Percentiles rank a stretch among this genome's conserved stretches.
These are phyloP conservation scores for Chaetomium strumarium DNA, from an alignment of 2,329 filamentous ascomycete genomes.

Conservation along the genomic window DNA sequence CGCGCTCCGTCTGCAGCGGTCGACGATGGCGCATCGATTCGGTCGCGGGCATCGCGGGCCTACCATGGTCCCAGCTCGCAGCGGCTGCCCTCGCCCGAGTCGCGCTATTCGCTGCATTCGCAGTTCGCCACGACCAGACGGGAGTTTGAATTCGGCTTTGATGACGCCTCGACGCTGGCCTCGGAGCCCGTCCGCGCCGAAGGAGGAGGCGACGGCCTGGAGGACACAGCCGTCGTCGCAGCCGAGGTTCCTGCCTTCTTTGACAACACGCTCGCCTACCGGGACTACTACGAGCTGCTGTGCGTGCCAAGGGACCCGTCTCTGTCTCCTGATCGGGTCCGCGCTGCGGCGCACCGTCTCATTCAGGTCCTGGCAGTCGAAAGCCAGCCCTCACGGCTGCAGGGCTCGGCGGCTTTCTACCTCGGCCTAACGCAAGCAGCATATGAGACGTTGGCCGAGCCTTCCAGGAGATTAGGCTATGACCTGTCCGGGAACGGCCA, in stretches of 20 bases:
- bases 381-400: constrained; percentile 35
- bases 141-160: constrained; percentile 43
- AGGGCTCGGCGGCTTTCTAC: constrained; percentile 35
- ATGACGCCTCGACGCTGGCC: constrained; percentile 35
- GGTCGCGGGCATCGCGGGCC: constrained; percentile 5
- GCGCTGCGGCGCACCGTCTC: constrained; percentile 40
- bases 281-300: constrained; percentile 41
- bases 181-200: constrained; percentile 21
- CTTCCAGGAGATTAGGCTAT: constrained; percentile 37
- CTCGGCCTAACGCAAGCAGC: constrained; percentile 38
- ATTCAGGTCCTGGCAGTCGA: constrained; percentile 41
- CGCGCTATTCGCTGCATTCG: constrained; percentile 39
- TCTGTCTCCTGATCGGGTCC: constrained; percentile 33
- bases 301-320: constrained; percentile 35
- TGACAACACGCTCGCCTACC: constrained; percentile 14
- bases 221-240: constrained; percentile 19
- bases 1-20: constrained; percentile 2
- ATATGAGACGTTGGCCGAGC: constrained; percentile 44
- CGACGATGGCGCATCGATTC: constrained; percentile 7
- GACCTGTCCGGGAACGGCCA: constrained; percentile 28
- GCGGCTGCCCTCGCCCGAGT: constrained; percentile 23
- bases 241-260: not conserved
- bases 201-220: constrained; percentile 15
- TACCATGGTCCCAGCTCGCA: constrained; percentile 10
- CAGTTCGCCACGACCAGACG: constrained; percentile 43